Conservation (phyloP, 495 filamentous ascomycete species). For the Aspergillus wentii region DNA sequence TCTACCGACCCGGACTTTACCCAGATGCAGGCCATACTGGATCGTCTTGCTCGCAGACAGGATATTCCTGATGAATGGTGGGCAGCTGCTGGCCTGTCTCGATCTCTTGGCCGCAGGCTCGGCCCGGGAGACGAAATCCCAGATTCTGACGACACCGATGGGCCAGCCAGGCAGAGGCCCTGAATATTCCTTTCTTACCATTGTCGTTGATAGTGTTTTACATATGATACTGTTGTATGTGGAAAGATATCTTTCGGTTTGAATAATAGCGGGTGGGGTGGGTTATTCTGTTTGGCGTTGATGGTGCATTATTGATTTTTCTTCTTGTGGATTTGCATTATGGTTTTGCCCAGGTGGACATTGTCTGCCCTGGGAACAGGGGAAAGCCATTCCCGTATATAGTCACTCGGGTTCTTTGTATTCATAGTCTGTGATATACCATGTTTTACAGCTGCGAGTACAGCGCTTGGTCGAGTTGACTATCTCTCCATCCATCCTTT, state of each 20-base stretch:
- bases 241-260: too few species aligned
- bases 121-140: constrained; percentile 14
- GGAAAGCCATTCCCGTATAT: background rate
- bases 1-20: constrained; percentile 42
- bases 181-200: constrained; percentile 1
- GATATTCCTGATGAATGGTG: constrained; percentile 78
- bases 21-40: constrained; percentile 64
- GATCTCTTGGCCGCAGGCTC: constrained; percentile 38
- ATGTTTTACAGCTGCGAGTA: background rate
- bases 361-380: too few species aligned
- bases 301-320: too few species aligned
- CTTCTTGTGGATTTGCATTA: too few species aligned
- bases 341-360: too few species aligned
- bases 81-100: constrained; percentile 64
- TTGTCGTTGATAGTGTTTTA: too few species aligned
- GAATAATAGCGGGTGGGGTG: too few species aligned
- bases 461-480: too few species aligned
- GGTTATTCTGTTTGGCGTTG: too few species aligned
- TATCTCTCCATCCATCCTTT: too few species aligned
- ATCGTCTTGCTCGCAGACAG: constrained; percentile 57
- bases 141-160: constrained; percentile 13
- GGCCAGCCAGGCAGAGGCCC: constrained; percentile 13
- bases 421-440: background rate
- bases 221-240: too few species aligned
- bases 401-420: constrained; percentile 4